Conservation (phyloP, 192 early-diverging fungal genomes). For the Rhizophagus prolifer region DNA sequence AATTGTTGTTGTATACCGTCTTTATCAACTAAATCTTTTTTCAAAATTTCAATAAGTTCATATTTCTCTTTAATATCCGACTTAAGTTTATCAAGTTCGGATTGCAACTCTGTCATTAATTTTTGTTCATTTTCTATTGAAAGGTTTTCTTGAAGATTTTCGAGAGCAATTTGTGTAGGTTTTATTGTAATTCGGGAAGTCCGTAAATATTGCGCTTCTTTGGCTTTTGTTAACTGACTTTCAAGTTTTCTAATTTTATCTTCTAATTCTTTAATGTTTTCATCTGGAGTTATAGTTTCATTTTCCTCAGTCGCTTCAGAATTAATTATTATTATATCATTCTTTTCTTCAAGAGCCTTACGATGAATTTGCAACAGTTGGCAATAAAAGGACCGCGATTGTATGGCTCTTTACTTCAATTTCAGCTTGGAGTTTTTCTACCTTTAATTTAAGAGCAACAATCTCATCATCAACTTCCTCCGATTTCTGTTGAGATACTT, state of each 20-base stretch:
- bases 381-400: not conserved
- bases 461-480: not conserved
- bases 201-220: not conserved
- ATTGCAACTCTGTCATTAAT: not conserved
- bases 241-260: constrained; percentile 14
- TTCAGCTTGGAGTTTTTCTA: not conserved
- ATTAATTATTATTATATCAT: not conserved
- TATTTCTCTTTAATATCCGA: constrained; percentile 16
- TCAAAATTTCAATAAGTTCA: constrained; percentile 20
- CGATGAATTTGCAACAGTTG: not conserved
- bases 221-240: not conserved
- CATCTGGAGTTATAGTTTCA: not conserved
- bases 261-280: not conserved
- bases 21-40: constrained; percentile 15
- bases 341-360: not conserved
- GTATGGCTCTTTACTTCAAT: not conserved
- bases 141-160: not conserved
- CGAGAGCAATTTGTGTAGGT: not conserved
- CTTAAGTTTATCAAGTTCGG: not conserved
- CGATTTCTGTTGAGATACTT: not conserved
- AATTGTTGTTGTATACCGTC: constrained; percentile 19
- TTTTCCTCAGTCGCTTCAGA: not conserved
- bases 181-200: not conserved
- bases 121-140: constrained; percentile 1
- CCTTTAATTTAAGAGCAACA: not conserved